Conservation (phyloP, 768 basidiomycete genomes). For the Phanerochaete sordida region DNA sequence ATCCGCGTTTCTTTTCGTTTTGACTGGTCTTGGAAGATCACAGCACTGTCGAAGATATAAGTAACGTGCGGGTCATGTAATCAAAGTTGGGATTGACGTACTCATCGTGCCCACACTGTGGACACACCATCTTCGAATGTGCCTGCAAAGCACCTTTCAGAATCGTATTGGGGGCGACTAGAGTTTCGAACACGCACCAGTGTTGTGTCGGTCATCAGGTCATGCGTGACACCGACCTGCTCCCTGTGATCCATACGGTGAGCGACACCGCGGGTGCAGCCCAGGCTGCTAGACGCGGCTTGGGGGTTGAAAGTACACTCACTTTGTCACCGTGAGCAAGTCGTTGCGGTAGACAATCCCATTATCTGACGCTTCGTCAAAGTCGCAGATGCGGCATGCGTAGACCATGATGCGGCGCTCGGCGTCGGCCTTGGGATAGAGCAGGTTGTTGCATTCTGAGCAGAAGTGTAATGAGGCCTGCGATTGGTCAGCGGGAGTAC, state of each 20-base stretch:
- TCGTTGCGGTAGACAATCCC: constrained; percentile 93
- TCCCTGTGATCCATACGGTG: constrained; percentile 52
- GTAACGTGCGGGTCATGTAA: background rate
- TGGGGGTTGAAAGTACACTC: constrained; percentile 16
- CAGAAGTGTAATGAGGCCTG: constrained; percentile 89
- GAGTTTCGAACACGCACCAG: constrained; percentile 45
- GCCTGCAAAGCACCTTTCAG: constrained; percentile 42
- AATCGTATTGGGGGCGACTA: no score
- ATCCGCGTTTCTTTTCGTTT: constrained; percentile 94
- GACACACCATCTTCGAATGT: constrained; percentile 81
- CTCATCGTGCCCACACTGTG: constrained; percentile 80
- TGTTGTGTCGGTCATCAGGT: constrained; percentile 86
- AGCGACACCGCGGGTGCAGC: background rate
- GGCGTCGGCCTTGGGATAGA: constrained; percentile 91
- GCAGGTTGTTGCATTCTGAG: constrained; percentile 91
- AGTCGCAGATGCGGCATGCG: constrained; percentile 85
- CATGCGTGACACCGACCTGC: constrained; percentile 87
- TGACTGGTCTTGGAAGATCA: constrained; percentile 95
- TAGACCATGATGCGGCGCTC: constrained; percentile 84
- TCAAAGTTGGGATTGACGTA: constrained; percentile 35
- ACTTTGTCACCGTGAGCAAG: constrained; percentile 92
- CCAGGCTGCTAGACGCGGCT: background rate
- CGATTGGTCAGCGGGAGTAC: background rate
- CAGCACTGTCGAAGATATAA: constrained; percentile 54
- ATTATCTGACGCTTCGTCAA: constrained; percentile 82